Conservation (phyloP, 2,329 filamentous ascomycete genomes). For the Claviceps sp. region DNA sequence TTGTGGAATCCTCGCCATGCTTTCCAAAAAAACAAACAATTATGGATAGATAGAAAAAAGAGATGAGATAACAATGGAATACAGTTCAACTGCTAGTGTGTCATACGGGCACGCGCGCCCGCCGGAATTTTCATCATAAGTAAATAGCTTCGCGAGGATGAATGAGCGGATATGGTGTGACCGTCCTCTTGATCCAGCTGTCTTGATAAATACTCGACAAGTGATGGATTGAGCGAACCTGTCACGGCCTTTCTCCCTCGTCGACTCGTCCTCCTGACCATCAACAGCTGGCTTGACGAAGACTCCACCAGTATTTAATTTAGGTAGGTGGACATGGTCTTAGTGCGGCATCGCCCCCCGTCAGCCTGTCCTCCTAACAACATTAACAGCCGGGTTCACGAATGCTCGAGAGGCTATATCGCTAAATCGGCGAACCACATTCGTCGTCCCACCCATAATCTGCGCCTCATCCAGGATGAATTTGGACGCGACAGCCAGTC, state of each 20-base stretch:
- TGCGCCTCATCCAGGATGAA: slow-evolving; percentile 54
- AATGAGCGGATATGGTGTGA: too few species aligned
- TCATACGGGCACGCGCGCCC: too few species aligned
- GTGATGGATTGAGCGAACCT: background rate
- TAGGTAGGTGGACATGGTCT: too few species aligned
- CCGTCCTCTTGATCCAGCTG: too few species aligned
- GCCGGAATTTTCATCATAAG: too few species aligned
- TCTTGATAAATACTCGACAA: too few species aligned
- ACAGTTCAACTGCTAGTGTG: too few species aligned
- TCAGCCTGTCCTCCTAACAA: slow-evolving; percentile 18
- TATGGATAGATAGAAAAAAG: background rate
- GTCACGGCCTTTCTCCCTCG: background rate
- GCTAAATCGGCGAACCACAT: slow-evolving; percentile 57
- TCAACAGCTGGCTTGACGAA: too few species aligned
- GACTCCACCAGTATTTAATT: too few species aligned
- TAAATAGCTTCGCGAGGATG: too few species aligned
- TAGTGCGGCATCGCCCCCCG: background rate
- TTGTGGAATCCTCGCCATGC: slow-evolving; percentile 19
- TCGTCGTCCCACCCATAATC: slow-evolving; percentile 55
- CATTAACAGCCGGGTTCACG: slow-evolving; percentile 37
- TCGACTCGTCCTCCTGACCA: background rate
- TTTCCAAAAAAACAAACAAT: slow-evolving; percentile 17
- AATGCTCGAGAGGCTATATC: slow-evolving; percentile 52
- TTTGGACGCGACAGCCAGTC: slow-evolving; percentile 54
- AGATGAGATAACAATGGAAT: background rate